A percentile compares a stretch with the other conserved stretches of the same genome.
phyloP scores from a whole-genome alignment of 2,329 filamentous ascomycete genomes.

The Fusarium scirpi region DNA sequence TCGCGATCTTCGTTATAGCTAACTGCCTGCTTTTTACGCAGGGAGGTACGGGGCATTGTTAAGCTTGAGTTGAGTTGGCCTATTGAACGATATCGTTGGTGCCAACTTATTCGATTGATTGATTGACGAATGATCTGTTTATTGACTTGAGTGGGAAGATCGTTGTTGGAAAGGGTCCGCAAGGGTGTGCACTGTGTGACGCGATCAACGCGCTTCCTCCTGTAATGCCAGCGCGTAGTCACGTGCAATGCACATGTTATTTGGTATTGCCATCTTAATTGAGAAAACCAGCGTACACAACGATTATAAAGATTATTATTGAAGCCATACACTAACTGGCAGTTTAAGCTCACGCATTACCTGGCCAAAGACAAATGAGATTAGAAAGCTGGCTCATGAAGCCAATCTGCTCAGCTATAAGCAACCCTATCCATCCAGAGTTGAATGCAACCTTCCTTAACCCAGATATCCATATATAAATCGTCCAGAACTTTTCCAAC shows the following conservation, averaged over 20 bases:
- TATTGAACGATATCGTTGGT: not conserved
- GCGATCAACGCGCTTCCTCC: conserved; percentile 40
- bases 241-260: conserved; percentile 28
- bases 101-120: not conserved
- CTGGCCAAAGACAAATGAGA: conserved; percentile 2
- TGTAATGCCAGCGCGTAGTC: conserved; percentile 37
- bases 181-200: conserved; percentile 21
- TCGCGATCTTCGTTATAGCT: conserved; percentile 50
- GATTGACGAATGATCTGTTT: not conserved
- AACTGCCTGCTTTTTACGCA: conserved; percentile 49
- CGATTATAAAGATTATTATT: not conserved
- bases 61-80: not conserved
- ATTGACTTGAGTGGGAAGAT: not conserved
- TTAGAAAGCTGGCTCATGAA: conserved; percentile 2
- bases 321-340: not conserved
- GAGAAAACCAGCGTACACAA: not conserved
- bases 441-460: not conserved
- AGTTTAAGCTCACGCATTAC: not conserved
- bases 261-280: not conserved
- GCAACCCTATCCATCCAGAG: not conserved
- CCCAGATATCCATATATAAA: conserved; percentile 1
- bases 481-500: not conserved
- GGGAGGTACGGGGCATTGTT: conserved; percentile 53
- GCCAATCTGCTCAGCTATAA: not conserved
- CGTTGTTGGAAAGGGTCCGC: not conserved